A percentile compares a stretch with the other conserved stretches of the same genome.
These are phyloP conservation scores for Strigomonas culicis DNA, from an alignment of 208 protist species.

Conservation along the genomic window DNA sequence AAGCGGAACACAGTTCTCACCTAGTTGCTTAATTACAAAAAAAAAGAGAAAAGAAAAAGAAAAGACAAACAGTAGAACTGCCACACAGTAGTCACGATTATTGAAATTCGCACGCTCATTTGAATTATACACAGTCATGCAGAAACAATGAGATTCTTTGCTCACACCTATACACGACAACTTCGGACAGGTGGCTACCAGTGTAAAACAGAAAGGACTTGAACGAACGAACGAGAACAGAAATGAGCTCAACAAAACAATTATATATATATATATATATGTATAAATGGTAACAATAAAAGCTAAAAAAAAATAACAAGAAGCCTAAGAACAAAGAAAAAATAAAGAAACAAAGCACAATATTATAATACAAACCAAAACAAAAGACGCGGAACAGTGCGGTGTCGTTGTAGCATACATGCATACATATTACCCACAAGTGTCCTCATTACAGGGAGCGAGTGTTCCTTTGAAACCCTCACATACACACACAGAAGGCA, in stretches of 20 bases:
- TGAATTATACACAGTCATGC: too few relatives aligned
- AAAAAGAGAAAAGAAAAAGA: background rate
- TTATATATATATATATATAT: slow-evolving; percentile 6
- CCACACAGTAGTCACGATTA: background rate
- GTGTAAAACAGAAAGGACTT: background rate
- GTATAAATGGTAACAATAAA: background rate
- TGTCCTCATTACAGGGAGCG: too few relatives aligned
- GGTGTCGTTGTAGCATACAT: too few relatives aligned
- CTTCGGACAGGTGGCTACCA: background rate
- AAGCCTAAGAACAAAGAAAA: background rate
- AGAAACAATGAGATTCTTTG: too few relatives aligned
- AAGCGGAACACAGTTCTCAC: background rate
- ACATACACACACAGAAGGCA: too few relatives aligned
- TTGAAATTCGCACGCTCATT: background rate
- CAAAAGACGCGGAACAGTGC: too few relatives aligned
- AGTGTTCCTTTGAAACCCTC: too few relatives aligned
- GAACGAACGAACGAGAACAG: background rate
- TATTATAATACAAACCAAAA: background rate
- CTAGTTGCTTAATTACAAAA: background rate
- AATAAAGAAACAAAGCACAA: background rate
- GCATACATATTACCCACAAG: too few relatives aligned
- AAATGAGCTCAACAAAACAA: background rate
- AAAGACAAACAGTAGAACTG: background rate
- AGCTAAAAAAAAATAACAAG: background rate
- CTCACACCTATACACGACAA: too few relatives aligned